Evolutionary conservation across 2,329 filamentous ascomycete species (phyloP).

Genomic region (Lachnellula subtilissima): DNA sequence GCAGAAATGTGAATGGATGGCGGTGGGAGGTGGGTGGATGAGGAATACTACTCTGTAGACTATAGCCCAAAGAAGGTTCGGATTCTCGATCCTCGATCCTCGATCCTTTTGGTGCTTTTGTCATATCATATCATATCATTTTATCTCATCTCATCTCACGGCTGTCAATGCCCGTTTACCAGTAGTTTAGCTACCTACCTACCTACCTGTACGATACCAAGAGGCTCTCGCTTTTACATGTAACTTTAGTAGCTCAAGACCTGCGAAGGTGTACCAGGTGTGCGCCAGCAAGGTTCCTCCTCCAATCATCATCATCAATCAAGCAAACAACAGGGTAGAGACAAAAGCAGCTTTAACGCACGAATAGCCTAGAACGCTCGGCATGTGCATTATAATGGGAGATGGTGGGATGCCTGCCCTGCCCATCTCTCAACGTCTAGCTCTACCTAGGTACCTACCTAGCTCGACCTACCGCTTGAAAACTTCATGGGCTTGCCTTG

Average conservation of each 20-base stretch:
- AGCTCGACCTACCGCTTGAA: background rate
- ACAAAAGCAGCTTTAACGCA: background rate
- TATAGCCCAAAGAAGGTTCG: background rate
- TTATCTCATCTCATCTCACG: background rate
- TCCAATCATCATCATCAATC: constrained; percentile 11
- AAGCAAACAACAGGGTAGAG: constrained; percentile 15
- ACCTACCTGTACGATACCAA: background rate
- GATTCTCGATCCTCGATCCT: background rate
- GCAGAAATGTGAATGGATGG: constrained; percentile 15
- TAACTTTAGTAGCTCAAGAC: background rate
- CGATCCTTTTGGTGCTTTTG: background rate
- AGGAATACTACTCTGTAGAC: background rate
- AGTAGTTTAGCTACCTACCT: background rate
- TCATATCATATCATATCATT: background rate
- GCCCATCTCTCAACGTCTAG: background rate
- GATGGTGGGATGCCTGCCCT: background rate
- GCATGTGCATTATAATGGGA: background rate
- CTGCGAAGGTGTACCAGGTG: background rate
- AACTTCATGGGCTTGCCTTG: background rate
- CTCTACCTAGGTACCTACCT: background rate
- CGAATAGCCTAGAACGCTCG: background rate
- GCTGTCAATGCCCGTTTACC: background rate
- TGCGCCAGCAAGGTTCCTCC: constrained; percentile 14
- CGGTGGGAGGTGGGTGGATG: constrained; percentile 14
- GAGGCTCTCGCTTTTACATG: background rate